phyloP scores from a whole-genome alignment of 495 filamentous ascomycete genomes.

The Aspergillus sparsus region DNA sequence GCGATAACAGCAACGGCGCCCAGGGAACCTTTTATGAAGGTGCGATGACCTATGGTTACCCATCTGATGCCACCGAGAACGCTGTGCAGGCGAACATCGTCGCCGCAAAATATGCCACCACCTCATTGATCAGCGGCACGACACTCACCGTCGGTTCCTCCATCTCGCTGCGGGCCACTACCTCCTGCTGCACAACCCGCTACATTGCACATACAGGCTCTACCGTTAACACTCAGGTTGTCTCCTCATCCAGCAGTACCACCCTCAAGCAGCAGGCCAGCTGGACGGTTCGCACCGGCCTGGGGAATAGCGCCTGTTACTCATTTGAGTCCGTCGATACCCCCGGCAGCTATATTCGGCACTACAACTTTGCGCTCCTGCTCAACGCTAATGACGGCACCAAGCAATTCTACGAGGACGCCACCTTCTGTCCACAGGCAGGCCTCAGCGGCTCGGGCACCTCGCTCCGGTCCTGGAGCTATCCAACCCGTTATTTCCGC shows the following conservation, averaged over 20 bases:
- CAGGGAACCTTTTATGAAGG: slow-evolving; percentile 65
- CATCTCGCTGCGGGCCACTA: slow-evolving; percentile 53
- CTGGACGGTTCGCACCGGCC: slow-evolving; percentile 55
- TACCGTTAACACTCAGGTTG: slow-evolving; percentile 52
- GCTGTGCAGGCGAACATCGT: slow-evolving; percentile 60
- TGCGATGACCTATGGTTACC: slow-evolving; percentile 60
- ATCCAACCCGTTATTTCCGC: slow-evolving; percentile 56
- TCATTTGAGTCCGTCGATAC: slow-evolving; percentile 60
- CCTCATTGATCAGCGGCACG: slow-evolving; percentile 49
- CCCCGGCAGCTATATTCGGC: slow-evolving; percentile 56
- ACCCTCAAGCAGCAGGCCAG: slow-evolving; percentile 51
- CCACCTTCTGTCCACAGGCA: slow-evolving; percentile 54
- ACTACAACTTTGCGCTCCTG: slow-evolving; percentile 48
- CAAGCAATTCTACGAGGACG: slow-evolving; percentile 55
- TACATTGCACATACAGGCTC: slow-evolving; percentile 53
- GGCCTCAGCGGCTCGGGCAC: slow-evolving; percentile 49
- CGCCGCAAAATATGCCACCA: slow-evolving; percentile 52
- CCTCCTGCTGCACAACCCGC: slow-evolving; percentile 49
- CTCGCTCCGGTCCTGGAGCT: slow-evolving; percentile 55
- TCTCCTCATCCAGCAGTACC: slow-evolving; percentile 50
- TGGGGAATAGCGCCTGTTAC: slow-evolving; percentile 53
- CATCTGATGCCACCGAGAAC: slow-evolving; percentile 55
- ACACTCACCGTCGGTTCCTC: slow-evolving; percentile 49
- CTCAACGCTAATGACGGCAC: slow-evolving; percentile 50
- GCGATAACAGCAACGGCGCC: slow-evolving; percentile 55